Percentiles rank a stretch among this genome's conserved stretches.
Evolutionary conservation across 139 green algal species (phyloP).

Genomic region (Nannochloris sp.): DNA sequence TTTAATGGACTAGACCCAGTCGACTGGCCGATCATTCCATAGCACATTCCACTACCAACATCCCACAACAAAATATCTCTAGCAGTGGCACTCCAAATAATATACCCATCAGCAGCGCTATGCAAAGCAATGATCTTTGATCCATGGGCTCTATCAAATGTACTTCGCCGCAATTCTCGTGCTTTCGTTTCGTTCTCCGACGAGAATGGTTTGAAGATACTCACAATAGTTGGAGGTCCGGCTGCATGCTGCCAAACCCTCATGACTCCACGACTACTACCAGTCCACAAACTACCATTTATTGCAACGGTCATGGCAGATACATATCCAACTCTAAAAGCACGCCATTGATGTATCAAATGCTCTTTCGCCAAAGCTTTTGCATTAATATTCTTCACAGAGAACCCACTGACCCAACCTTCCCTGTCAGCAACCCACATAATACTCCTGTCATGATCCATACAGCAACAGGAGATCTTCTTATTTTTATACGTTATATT

Average conservation of each 20-base stretch:
- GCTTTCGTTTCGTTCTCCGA: not conserved
- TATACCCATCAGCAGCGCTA: conserved; percentile 24
- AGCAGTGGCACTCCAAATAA: conserved; percentile 49
- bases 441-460: conserved; percentile 25
- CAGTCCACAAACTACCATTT: conserved; percentile 62
- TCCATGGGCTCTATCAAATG: conserved; percentile 28
- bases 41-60: conserved; percentile 30
- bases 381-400: not conserved
- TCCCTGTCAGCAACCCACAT: conserved; percentile 45
- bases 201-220: not conserved
- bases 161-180: conserved; percentile 33
- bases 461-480: conserved; percentile 17
- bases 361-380: not conserved
- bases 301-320: conserved; percentile 32
- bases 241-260: conserved; percentile 30
- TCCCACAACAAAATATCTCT: conserved; percentile 50
- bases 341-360: conserved; percentile 24
- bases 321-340: conserved; percentile 28
- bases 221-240: not conserved
- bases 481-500: not conserved
- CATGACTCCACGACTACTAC: conserved; percentile 38
- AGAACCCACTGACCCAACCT: conserved; percentile 27
- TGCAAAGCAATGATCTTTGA: conserved; percentile 17
- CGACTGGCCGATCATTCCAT: conserved; percentile 15
- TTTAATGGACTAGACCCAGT: not conserved